Evolutionary conservation across 2,329 filamentous ascomycete species (phyloP), one percentile per base, ranked within the genome.

Genomic region (Parascedosporium putredinis): DNA sequence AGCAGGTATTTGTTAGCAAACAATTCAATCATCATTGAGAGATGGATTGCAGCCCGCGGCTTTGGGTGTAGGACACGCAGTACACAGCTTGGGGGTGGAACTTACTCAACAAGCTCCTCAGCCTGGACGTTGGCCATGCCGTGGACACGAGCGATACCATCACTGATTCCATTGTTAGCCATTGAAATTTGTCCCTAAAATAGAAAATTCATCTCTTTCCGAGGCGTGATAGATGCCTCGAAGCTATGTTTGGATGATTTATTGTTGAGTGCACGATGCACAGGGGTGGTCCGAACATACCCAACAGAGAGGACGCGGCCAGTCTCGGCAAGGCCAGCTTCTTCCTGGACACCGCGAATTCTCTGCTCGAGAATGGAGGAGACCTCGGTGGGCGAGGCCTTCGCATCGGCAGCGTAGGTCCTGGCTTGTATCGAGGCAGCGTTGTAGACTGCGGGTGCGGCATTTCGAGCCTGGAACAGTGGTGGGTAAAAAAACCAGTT

Each of bases 121-220:
- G 93, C 91, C 82, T 98, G 93, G 76, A 98, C 93, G 73, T 98
- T 98, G 86, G 83, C 88, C 88, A 98, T 90, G 70, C 93, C 93
- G 75, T 98, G 90, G 63, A 98, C 91, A 90, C 93, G 91, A 71
- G 93, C 93, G 69, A 98, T 98, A 95, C 93, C 93, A 79, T 98
- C 93, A 93, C 93, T 97, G n/a, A 53, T 49, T 33, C 22, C 23
- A 25, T 16, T 10, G 24, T 49, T 49, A 49, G 47, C 16, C 14
- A 47, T 47, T 29, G 23, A 16, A n/a, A 33, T 25, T 25, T 10
- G 45, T 8, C 12, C 5, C 12, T 24, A 25, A 24, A 29, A 24
- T 24, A n/a, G n/a, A n/a, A n/a, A n/a, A n/a, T 33, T 47, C 38
- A 42, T 42, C 38, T 22, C 38, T 16, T 23, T 14, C 5, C 7